Evolutionary conservation across 2,329 filamentous ascomycete genomes (phyloP).

Genomic region (Penicillium expansum): DNA sequence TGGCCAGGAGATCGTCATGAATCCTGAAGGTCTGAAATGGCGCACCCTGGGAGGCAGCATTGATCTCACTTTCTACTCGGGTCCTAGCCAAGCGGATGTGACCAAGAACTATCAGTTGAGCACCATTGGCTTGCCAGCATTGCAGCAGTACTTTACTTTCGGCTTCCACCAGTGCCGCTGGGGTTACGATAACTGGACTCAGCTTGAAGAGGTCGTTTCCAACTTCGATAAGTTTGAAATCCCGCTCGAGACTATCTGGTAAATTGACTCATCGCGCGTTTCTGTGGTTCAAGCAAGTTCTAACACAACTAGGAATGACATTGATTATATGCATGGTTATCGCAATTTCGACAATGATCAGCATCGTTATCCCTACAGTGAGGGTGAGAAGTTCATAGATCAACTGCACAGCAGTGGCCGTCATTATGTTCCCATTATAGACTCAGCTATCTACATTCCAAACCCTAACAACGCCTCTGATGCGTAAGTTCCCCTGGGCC

Average conservation of each 20-base stretch:
- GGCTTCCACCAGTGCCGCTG: conserved; percentile 82
- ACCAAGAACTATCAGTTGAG: conserved; percentile 68
- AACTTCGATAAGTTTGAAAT: conserved; percentile 56
- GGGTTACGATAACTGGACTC: conserved; percentile 73
- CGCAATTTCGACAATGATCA: conserved; percentile 59
- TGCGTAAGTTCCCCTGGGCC: conserved; percentile 47
- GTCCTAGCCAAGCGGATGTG: conserved; percentile 65
- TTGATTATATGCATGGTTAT: conserved; percentile 60
- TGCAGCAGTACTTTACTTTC: conserved; percentile 79
- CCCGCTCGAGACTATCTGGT: conserved; percentile 54
- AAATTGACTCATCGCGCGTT: background rate
- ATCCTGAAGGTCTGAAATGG: conserved; percentile 66
- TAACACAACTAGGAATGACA: conserved; percentile 38
- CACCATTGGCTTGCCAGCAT: conserved; percentile 66
- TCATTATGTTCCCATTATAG: conserved; percentile 61
- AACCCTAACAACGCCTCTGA: conserved; percentile 68
- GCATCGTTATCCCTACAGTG: conserved; percentile 50
- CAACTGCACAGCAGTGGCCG: conserved; percentile 54
- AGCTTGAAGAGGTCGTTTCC: conserved; percentile 58
- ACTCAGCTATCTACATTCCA: conserved; percentile 67
- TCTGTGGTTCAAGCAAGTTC: background rate
- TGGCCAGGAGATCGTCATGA: conserved; percentile 68
- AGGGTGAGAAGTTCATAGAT: conserved; percentile 52
- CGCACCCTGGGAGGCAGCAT: conserved; percentile 71
- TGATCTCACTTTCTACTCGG: conserved; percentile 76